Evolutionary conservation across 208 protist genomes (phyloP), one percentile per base, ranked within the genome.

Genomic region (Acanthamoeba lenticulata): DNA sequence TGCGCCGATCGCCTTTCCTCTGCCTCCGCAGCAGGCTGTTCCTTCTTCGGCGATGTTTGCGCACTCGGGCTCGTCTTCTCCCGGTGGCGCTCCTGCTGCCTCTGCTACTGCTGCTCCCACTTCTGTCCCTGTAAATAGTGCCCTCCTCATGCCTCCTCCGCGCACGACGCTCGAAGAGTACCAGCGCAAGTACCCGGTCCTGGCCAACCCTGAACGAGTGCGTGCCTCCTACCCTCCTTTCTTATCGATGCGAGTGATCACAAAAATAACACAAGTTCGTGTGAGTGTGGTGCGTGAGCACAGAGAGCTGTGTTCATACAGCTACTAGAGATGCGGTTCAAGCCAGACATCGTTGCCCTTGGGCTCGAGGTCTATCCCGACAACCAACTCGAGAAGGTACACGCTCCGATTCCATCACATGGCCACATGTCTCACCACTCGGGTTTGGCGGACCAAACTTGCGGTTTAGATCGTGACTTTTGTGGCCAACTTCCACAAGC

Each of bases 401-500:
- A n/a, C 24, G 57, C 21, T n/a, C n/a, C n/a, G n/a, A n/a, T n/a
- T n/a, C n/a, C n/a, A n/a, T n/a, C n/a, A n/a, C n/a, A n/a, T n/a
- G n/a, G n/a, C n/a, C n/a, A n/a, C n/a, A n/a, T n/a, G n/a, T n/a
- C n/a, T n/a, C n/a, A n/a, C n/a, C n/a, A n/a, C n/a, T n/a, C n/a
- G n/a, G n/a, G n/a, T n/a, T n/a, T n/a, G n/a, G n/a, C n/a, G n/a
- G n/a, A n/a, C n/a, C n/a, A n/a, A n/a, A n/a, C n/a, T 55, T 5
- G 47, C 7, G 17, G 36, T 77, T 34, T 34, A 91, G 85, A 91
- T 91, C 44, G 85, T 91, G 27, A 45, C 65, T 2, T 93, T 93
- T 36, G 90, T 93, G 44, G n/a, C 57, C 9, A 93, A 93, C 45
- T 93, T 83, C 34, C 90, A 93, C 65, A 74, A 83, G 36, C 34